These are phyloP conservation scores for Apiospora hydei DNA, from an alignment of 2,329 filamentous ascomycete genomes.

Conservation along the genomic window DNA sequence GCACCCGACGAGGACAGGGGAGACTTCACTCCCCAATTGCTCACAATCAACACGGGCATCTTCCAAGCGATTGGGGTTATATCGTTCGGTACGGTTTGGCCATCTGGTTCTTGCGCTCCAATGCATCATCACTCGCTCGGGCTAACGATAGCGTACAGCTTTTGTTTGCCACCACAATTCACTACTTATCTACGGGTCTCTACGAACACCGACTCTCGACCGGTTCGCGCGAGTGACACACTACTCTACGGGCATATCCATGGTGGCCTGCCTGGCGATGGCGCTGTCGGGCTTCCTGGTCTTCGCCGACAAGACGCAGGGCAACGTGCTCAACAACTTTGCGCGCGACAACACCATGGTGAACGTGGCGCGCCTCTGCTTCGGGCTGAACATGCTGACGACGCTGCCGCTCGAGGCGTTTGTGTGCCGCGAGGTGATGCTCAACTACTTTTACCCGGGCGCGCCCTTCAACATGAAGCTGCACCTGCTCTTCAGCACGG, in stretches of 20 bases:
- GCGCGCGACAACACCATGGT: constrained; percentile 89
- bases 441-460: constrained; percentile 76
- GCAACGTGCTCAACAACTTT: constrained; percentile 99
- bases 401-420: constrained; percentile 96
- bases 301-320: constrained; percentile 89
- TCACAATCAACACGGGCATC: constrained; percentile 85
- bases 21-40: constrained; percentile 70
- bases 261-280: constrained; percentile 90
- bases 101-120: constrained; percentile 1
- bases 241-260: constrained; percentile 88
- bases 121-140: neutral
- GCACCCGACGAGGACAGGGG: constrained; percentile 78
- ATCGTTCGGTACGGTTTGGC: constrained; percentile 78
- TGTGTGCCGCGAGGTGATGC: constrained; percentile 96
- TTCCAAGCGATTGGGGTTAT: constrained; percentile 98
- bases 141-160: constrained; percentile 51
- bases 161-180: constrained; percentile 91
- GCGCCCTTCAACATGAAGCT: constrained; percentile 82
- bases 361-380: constrained; percentile 92
- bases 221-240: constrained; percentile 94
- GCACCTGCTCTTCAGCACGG: constrained; percentile 86
- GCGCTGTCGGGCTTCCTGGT: constrained; percentile 89
- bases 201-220: constrained; percentile 93
- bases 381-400: constrained; percentile 98
- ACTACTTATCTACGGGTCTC: constrained; percentile 94